A percentile compares a stretch with the other conserved stretches of the same genome.
Evolutionary conservation across 2,329 filamentous ascomycete species (phyloP).

Genomic region (Fusarium domesticum): DNA sequence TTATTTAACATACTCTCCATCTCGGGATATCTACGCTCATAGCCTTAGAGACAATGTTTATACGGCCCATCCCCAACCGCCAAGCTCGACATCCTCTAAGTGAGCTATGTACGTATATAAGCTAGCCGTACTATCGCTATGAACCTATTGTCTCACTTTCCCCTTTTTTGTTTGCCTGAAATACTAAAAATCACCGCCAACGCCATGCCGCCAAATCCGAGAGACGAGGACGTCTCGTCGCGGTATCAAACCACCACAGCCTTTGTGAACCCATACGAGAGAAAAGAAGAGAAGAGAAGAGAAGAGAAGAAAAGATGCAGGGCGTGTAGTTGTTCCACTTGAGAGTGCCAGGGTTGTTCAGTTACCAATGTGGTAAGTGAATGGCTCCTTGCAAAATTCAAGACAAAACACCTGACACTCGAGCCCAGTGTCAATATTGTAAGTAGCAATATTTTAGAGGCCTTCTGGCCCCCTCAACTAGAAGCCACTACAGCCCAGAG

Average conservation of each 20-base stretch:
- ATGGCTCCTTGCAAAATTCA: no score
- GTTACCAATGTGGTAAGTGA: neutral
- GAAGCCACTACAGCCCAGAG: neutral
- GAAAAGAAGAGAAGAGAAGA: neutral
- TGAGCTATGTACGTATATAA: neutral
- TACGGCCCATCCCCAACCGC: neutral
- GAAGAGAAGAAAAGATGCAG: slow-evolving; percentile 10
- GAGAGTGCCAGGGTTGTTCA: neutral
- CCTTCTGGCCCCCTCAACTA: no score
- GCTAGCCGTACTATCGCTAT: neutral
- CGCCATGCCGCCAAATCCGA: slow-evolving; percentile 28
- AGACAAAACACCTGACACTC: no score
- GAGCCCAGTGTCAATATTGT: no score
- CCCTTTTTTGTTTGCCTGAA: slow-evolving; percentile 7
- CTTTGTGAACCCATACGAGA: slow-evolving; percentile 6
- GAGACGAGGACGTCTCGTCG: slow-evolving; percentile 23
- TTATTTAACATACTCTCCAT: no score
- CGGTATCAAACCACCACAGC: slow-evolving; percentile 25
- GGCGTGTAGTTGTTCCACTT: no score
- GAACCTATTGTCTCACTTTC: neutral
- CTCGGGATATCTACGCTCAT: no score
- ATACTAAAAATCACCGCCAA: slow-evolving; percentile 27
- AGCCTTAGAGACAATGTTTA: no score
- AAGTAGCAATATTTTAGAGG: no score
- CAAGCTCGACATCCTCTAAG: neutral